Evolutionary conservation across 179 eudicot species (phyloP), one percentile per base, ranked within the genome.

Genomic region (Vitellaria paradoxa): DNA sequence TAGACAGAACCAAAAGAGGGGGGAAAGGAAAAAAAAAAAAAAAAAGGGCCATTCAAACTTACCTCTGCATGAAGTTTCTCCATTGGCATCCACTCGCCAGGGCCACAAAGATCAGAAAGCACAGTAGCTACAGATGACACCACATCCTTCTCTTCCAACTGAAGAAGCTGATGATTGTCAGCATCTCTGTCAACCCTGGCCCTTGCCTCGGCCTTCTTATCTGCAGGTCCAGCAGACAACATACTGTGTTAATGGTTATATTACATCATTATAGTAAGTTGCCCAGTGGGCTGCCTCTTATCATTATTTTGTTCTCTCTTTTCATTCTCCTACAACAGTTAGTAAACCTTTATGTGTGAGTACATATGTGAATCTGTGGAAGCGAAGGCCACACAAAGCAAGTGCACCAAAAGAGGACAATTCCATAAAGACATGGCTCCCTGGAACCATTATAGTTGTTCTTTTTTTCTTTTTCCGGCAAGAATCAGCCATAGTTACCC

Each of bases 31-130:
- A 21, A 23, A 11, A 63, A 21, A 6, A 24, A 30, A n/a, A n/a
- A n/a, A n/a, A n/a, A n/a, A n/a, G 1, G 37, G 37, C 37, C 1
- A 30, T 70, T 18, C 7, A 55, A 71, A 81, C 86, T 80, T 79
- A 90, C 98, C 98, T 88, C 90, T 1, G 90, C 14, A 66, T 92
- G 95, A 83, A 93, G 95, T 83, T 87, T 90, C 82, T 93, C 98
- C 98, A 92, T 87, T 30, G 98, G 86, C 98, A 93, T 90, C 97
- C 95, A 93, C 80, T 93, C 97, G 66, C 98, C 93, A n/a, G 98
- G 98, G 79, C 97, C 92, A 76, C 98, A 93, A 68, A 86, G 83
- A 85, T 93, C 97, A 68, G 95, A 65, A 65, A 65, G 20, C 68
- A 30, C 18, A 23, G 21, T 93, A 24, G 95, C 98, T 26, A 90